Evolutionary conservation across 441 rosid genomes (phyloP), one percentile per base, ranked within the genome.

Genomic region (Dalechampia spathulata): DNA sequence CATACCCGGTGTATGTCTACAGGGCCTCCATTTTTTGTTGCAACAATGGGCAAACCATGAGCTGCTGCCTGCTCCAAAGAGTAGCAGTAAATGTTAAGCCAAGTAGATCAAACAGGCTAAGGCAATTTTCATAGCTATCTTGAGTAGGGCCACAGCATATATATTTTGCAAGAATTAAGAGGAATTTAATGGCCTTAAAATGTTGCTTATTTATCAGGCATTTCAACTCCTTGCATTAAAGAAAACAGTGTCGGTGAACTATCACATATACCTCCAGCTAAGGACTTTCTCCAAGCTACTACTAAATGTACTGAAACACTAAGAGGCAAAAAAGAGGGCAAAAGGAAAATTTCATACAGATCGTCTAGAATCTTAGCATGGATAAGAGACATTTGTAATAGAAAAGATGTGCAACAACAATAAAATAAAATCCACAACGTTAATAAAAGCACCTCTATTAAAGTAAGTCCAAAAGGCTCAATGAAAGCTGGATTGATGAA

Each of bases 11-110:
- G 88, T 58, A 91, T 91, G 60, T 91, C 98, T 3, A 91, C 95
- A 52, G 96, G 98, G 34, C 98, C 96, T 42, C 98, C 98, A 74
- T 91, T 91, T 74, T 70, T 84, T 23, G 96, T 88, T 57, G 96
- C 96, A 44, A 91, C 98, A 32, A 78, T 84, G 15, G 98, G 98
- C 68, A 91, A 73, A 27, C 98, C 96, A 75, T 88, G 48, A 58
- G 96, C 96, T 46, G 96, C 95, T 41, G 98, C 96, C 96, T 87
- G 81, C 64, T 61, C 28, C 72, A 62, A 64, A 55, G 44, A 25
- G 16, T 26, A 25, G 36, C 26, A 48, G 19, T 27, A 41, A 8
- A 54, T n/a, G 21, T 47, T 19, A 46, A 3, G 25, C 25, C 27
- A 37, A 28, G 22, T 30, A 45, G 25, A 34, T 6, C 27, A 23